Evolutionary conservation across 148 eudicot genomes (phyloP).

Genomic region (Amaranthus hypochondriacus): DNA sequence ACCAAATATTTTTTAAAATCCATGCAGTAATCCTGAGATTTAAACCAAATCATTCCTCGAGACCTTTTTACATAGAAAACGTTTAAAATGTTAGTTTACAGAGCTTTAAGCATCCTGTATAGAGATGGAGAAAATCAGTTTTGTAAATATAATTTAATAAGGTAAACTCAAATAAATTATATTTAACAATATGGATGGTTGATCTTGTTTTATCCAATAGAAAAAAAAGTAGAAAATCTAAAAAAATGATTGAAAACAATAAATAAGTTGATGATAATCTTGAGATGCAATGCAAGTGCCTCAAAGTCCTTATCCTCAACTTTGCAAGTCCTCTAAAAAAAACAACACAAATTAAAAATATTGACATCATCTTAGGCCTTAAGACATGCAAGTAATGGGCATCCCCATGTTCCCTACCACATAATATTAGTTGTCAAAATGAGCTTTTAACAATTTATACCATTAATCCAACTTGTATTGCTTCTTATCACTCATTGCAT

Average conservation of each 20-base stretch:
- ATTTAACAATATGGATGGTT: too few relatives aligned
- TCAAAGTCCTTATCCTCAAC: constrained; percentile 33
- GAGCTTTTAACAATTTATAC: neutral
- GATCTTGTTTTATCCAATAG: neutral
- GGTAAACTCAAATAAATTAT: too few relatives aligned
- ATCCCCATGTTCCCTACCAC: constrained; percentile 21
- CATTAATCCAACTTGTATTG: constrained; percentile 21
- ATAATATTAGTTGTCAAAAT: constrained; percentile 15
- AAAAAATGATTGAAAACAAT: neutral
- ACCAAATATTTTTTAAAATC: too few relatives aligned
- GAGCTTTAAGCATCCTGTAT: too few relatives aligned
- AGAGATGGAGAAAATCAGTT: too few relatives aligned
- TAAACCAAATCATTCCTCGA: too few relatives aligned
- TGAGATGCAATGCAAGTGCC: constrained; percentile 13
- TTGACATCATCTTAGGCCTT: constrained; percentile 18
- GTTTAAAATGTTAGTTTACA: too few relatives aligned
- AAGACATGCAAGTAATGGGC: constrained; percentile 15
- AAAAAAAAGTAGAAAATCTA: neutral
- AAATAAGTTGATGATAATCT: too few relatives aligned
- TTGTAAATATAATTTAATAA: too few relatives aligned
- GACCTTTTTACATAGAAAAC: too few relatives aligned
- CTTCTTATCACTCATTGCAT: constrained; percentile 3
- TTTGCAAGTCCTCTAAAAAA: constrained; percentile 16
- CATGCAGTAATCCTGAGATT: too few relatives aligned
- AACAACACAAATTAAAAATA: neutral